Percentiles rank a stretch among this genome's conserved stretches.
These are phyloP conservation scores for Cajanus cajan DNA, from an alignment of 306 rosid species.

Conservation along the genomic window DNA sequence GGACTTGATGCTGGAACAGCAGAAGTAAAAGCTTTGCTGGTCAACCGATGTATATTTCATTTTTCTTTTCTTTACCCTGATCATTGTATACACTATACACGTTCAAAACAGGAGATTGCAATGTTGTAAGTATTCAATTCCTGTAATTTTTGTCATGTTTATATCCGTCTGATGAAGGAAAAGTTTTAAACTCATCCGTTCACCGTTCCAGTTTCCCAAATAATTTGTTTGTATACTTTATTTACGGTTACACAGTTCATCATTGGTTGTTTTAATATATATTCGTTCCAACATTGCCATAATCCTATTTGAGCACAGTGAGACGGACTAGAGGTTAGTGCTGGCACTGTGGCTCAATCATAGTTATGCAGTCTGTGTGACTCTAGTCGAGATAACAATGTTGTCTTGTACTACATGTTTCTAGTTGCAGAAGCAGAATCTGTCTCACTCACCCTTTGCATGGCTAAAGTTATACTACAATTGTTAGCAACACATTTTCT, in stretches of 20 bases:
- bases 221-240: background rate
- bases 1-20: constrained; percentile 24
- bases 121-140: background rate
- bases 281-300: background rate
- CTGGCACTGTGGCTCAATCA: background rate
- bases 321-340: background rate
- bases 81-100: constrained; percentile 4
- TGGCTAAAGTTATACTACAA: background rate
- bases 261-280: background rate
- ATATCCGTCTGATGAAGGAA: background rate
- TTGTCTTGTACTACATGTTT: background rate
- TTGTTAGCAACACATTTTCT: background rate
- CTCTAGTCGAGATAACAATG: background rate
- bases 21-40: constrained; percentile 16
- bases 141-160: background rate
- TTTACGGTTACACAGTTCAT: background rate
- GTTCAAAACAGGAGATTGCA: constrained; percentile 11
- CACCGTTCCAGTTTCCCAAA: background rate
- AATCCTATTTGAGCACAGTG: background rate
- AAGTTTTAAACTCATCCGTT: background rate
- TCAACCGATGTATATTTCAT: background rate
- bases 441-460: background rate
- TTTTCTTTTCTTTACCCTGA: background rate
- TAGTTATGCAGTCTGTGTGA: background rate
- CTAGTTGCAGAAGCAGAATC: background rate